Evolutionary conservation across 2,329 filamentous ascomycete species (phyloP), one percentile per base, ranked within the genome.

Genomic region (Aspergillus latus): DNA sequence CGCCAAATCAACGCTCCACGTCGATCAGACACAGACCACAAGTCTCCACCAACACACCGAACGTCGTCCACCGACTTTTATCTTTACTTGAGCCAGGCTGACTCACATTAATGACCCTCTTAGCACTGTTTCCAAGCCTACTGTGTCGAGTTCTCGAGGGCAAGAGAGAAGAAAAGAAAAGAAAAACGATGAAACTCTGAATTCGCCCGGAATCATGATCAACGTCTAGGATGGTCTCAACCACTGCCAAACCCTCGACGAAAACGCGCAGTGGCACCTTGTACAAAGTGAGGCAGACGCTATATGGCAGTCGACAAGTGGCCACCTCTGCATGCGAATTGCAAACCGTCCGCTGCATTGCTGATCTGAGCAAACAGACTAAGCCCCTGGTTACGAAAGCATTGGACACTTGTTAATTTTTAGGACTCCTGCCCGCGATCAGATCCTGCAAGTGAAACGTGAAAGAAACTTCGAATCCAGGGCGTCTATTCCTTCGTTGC

Each of bases 231-330:
- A 44, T 44, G 43, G 3, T n/a, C 26, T 30, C 43, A 15, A 45
- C 15, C 21, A 28, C 10, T 28, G 3, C 43, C 28, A 36, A 30
- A 30, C n/a, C 9, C n/a, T 47, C 40, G 46, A 50, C 15, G 39
- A 52, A 50, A 32, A 28, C 26, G 42, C 46, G 46, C 44, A 46
- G 47, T 56, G 54, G 46, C 51, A 54, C 53, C 51, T 47, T 45
- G 39, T 29, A 51, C 40, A 53, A 61, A 63, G 59, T 63, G 61
- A 63, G 61, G 61, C 61, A 59, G 9, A 26, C 15, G 45, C 50
- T 51, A 57, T 62, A 44, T 63, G 59, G 61, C 61, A 55, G 43
- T 45, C 55, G 37, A 49, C 61, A 56, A 60, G 34, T 63, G 61
- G 56, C 51, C 51, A 34, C 26, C 50, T 36, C 15, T 55, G 46